Evolutionary conservation across 2,329 filamentous ascomycete species (phyloP), one percentile per base, ranked within the genome.

Genomic region (Pseudocercospora vitis): DNA sequence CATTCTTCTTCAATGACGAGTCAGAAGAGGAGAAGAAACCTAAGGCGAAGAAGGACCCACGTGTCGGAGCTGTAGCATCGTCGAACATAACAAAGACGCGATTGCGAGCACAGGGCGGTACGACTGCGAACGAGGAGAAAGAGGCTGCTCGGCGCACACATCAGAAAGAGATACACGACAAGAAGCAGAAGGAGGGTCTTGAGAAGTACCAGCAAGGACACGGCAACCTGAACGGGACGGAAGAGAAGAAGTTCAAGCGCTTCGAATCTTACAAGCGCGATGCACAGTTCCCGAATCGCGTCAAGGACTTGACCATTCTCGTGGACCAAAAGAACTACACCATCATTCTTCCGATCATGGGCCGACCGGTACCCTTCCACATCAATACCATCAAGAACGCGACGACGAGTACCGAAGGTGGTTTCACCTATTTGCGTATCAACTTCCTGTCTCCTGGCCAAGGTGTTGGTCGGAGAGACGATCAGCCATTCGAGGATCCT

Each of bases 181-280:
- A 92, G 78, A 97, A 96, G 75, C 91, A 95, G 65, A 85, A 86
- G 63, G 88, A 96, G 65, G 94, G 94, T 48, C 74, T 96, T 19
- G 87, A 85, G 14, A 83, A 90, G 59, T 99, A 95, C 69, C 84
- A 89, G 35, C 90, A 95, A 67, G 88, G 89, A 0, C 91, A 88
- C 0, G 87, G 85, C 54, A 89, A 87, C 53, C 80, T 92, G 60
- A 94, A 96, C 66, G 94, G 92, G 28, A 85, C 86, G n/a, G 87
- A 94, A 62, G 87, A 95, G 71, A 97, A 97, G 80, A 95, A 92
- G 75, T 97, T 99, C 79, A 97, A 97, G 78, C 89, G 91, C 52
- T 99, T 97, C 68, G 94, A 99, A 73, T 99, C 94, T 0, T 99
- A 99, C 77, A 99, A 97, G 78, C 85, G 92, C 56, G 94, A 97